Evolutionary conservation across 1,139 yeast genomes (phyloP), one percentile per base, ranked within the genome.

Genomic region (Wickerhamomyces sp.): DNA sequence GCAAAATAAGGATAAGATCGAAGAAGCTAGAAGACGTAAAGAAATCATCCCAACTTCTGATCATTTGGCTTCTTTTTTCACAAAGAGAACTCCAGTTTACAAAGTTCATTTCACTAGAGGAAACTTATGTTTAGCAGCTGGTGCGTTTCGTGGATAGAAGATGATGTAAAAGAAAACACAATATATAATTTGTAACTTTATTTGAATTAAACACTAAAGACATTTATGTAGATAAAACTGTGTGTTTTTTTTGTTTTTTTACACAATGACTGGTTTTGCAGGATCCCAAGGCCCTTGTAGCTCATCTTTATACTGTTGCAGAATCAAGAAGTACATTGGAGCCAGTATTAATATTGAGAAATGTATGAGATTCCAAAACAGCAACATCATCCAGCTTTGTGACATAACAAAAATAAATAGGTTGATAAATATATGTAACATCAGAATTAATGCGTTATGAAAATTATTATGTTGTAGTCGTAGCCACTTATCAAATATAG

Each of bases 281-380:
- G 85, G 80, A 59, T 88, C 96, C 96, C 96, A 88, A 0, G 96
- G 96, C 0, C 96, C 96, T 60, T 84, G 90, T 41, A 88, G 67
- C 58, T 87, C 96, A 58, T 87, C 86, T 60, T 88, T 88, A 57
- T 87, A 87, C 60, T 78, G 75, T 55, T 88, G 96, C 30, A 88
- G 63, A 31, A 73, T 72, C 39, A 86, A 61, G 50, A 86, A 81
- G 64, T 87, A 82, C 32, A 73, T 71, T 2, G 96, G 96, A 33
- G 86, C 72, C 3, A 76, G 64, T n/a, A 81, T 60, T 8, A 71
- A 59, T 3, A 83, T 73, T 38, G 68, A 58, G 2, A 68, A 46
- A 40, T 78, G 80, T 5, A 72, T 54, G 1, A 60, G 41, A 3
- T 74, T 37, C 85, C 89, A 82, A 20, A 74, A 55, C 50, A 62